A percentile compares a stretch with the other conserved stretches of the same genome.
Evolutionary conservation across 768 basidiomycete species (phyloP).

Genomic region (Calocera viscosa): DNA sequence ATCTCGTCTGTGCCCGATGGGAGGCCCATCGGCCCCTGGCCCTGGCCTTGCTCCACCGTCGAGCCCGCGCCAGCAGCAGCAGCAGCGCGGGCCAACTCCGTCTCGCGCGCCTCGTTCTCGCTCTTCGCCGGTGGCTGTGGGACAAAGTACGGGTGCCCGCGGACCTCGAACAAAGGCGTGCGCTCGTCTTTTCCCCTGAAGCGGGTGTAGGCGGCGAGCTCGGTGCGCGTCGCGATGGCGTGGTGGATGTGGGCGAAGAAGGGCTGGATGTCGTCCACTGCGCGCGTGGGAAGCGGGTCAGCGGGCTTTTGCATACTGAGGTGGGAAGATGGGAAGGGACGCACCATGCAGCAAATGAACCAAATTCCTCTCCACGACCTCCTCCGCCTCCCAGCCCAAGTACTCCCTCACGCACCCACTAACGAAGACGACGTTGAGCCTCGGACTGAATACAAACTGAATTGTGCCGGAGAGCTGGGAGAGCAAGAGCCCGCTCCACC

Average conservation of each 20-base stretch:
- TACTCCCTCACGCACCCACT: constrained; percentile 54
- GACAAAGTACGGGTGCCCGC: constrained; percentile 47
- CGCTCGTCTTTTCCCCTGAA: constrained; percentile 29
- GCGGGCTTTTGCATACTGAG: constrained; percentile 41
- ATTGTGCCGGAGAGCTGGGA: constrained; percentile 65
- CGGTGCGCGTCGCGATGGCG: constrained; percentile 27
- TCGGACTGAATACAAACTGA: constrained; percentile 52
- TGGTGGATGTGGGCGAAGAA: constrained; percentile 35
- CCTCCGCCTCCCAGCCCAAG: constrained; percentile 63
- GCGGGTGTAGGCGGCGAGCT: constrained; percentile 48
- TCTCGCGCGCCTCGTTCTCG: background rate
- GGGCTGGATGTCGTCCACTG: constrained; percentile 17
- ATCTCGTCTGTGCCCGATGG: no score
- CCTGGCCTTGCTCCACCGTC: background rate
- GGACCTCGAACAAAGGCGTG: constrained; percentile 52
- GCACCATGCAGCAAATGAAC: constrained; percentile 52
- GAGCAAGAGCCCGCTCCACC: constrained; percentile 72
- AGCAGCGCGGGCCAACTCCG: no score
- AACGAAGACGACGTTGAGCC: constrained; percentile 55
- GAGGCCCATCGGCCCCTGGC: background rate
- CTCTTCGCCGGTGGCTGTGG: constrained; percentile 13
- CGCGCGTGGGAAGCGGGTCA: constrained; percentile 31
- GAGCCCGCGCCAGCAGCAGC: background rate
- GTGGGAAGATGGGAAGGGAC: constrained; percentile 19
- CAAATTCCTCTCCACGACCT: constrained; percentile 58